Evolutionary conservation across 139 green algal genomes (phyloP).

Genomic region (Chlamydomonas eustigma): DNA sequence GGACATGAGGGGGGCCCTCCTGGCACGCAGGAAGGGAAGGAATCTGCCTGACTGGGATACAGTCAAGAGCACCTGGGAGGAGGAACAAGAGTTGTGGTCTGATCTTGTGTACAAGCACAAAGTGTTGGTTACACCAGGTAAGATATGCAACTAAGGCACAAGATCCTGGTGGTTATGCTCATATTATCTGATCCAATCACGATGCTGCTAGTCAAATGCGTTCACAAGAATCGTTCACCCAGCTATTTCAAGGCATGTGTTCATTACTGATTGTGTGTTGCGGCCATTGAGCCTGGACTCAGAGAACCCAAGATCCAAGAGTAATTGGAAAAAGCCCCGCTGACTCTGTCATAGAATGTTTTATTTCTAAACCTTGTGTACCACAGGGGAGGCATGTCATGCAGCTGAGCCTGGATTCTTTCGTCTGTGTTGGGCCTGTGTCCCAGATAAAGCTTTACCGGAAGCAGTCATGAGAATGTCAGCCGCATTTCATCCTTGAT

Average conservation of each 20-base stretch:
- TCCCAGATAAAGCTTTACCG: conserved; percentile 37
- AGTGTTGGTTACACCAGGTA: conserved; percentile 54
- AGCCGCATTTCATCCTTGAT: conserved; percentile 5
- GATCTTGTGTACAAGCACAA: conserved; percentile 35
- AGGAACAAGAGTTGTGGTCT: conserved; percentile 56
- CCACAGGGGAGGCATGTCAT: conserved; percentile 60
- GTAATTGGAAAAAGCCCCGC: too few relatives aligned
- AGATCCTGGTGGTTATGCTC: too few relatives aligned
- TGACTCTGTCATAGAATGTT: too few relatives aligned
- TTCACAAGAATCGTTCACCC: too few relatives aligned
- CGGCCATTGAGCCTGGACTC: too few relatives aligned
- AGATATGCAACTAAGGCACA: not conserved
- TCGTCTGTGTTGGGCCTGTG: conserved; percentile 72
- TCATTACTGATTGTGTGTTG: too few relatives aligned
- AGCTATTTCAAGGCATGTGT: too few relatives aligned
- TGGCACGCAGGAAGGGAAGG: not conserved
- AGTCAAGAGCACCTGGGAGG: conserved; percentile 58
- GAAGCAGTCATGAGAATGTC: conserved; percentile 36
- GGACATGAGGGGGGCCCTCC: conserved; percentile 46
- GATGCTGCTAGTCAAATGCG: too few relatives aligned
- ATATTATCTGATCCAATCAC: too few relatives aligned
- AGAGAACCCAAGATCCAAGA: too few relatives aligned
- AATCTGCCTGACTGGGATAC: too few relatives aligned
- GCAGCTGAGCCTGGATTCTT: conserved; percentile 68
- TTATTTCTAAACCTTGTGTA: too few relatives aligned